phyloP scores from a whole-genome alignment of 257 asterid species.

The Lithospermum erythrorhizon region DNA sequence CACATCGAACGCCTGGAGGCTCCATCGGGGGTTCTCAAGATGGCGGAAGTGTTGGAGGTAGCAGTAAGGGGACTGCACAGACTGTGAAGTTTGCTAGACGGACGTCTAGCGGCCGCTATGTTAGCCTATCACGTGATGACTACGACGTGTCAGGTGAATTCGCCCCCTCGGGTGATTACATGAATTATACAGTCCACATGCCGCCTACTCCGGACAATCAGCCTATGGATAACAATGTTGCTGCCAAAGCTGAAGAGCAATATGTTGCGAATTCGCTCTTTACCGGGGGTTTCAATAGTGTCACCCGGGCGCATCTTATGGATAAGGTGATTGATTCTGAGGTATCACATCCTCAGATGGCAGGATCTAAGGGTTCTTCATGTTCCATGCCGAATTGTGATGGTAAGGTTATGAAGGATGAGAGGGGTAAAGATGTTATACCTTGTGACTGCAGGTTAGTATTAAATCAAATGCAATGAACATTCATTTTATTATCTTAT shows the following conservation, averaged over 20 bases:
- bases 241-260: conserved; percentile 83
- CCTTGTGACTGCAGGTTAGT: conserved; percentile 80
- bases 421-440: conserved; percentile 56
- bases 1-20: conserved; percentile 16
- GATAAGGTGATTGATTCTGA: conserved; percentile 86
- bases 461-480: too few relatives aligned
- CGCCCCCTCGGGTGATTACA: conserved; percentile 35
- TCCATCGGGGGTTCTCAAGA: conserved; percentile 1
- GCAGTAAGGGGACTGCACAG: conserved; percentile 23
- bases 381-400: conserved; percentile 79
- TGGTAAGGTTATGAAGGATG: conserved; percentile 76
- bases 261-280: conserved; percentile 73
- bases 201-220: conserved; percentile 90
- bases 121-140: conserved; percentile 64
- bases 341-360: conserved; percentile 79
- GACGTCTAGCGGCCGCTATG: conserved; percentile 76
- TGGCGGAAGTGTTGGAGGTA: conserved; percentile 7
- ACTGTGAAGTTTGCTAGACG: conserved; percentile 72
- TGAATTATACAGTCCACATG: conserved; percentile 70
- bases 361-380: conserved; percentile 71
- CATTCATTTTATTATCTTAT: too few relatives aligned
- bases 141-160: conserved; percentile 64
- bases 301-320: conserved; percentile 86
- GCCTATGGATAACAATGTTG: conserved; percentile 61
- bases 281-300: conserved; percentile 81